Conservation (phyloP, 768 basidiomycete species). For the Pisolithus tinctorius region DNA sequence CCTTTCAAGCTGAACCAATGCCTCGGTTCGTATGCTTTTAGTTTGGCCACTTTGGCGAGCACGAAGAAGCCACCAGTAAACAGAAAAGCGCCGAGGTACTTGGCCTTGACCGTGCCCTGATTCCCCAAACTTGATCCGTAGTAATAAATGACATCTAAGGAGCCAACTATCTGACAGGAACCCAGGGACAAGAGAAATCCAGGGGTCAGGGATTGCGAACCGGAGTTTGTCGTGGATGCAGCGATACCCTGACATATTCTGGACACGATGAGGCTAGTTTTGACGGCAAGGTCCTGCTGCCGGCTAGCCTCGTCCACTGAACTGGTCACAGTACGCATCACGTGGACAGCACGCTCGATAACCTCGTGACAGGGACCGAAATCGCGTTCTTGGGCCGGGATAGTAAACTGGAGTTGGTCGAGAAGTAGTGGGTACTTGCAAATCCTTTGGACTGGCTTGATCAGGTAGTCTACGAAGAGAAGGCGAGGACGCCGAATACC, state of each 20-base stretch:
- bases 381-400: not conserved
- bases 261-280: conserved; percentile 62
- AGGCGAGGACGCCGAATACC: conserved; percentile 35
- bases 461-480: conserved; percentile 80
- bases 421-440: conserved; percentile 93
- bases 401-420: conserved; percentile 46
- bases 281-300: conserved; percentile 53
- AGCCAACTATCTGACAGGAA: conserved; percentile 72
- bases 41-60: conserved; percentile 79
- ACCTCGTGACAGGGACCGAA: conserved; percentile 6
- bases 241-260: conserved; percentile 45
- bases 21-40: conserved; percentile 74
- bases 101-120: conserved; percentile 56
- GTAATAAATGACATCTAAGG: conserved; percentile 81
- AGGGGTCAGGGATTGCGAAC: conserved; percentile 36
- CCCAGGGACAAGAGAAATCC: conserved; percentile 73
- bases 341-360: conserved; percentile 45
- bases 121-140: conserved; percentile 37
- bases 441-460: conserved; percentile 94
- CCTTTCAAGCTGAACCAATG: conserved; percentile 82
- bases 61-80: conserved; percentile 83
- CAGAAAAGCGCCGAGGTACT: conserved; percentile 87
- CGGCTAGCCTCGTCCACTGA: conserved; percentile 79
- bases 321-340: conserved; percentile 70
- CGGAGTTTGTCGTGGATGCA: conserved; percentile 20